Conservation (phyloP, 345 rosid genomes). For the Hibiscus tridactylites region DNA sequence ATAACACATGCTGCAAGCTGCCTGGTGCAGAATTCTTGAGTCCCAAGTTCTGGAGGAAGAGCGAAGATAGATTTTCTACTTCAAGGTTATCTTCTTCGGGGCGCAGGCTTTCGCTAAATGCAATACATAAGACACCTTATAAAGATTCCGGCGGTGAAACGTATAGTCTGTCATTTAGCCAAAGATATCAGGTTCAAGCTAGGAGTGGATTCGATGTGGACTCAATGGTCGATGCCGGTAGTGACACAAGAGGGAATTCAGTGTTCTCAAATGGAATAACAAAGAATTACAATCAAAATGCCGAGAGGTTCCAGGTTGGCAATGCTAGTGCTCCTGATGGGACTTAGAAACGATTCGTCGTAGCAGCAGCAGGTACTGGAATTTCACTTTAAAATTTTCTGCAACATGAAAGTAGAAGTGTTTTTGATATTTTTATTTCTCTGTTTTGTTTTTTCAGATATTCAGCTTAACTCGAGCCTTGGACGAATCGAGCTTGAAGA, state of each 20-base stretch:
- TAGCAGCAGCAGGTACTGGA: slow-evolving; percentile 35
- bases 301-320: slow-evolving; percentile 23
- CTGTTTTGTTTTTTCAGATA: slow-evolving; percentile 13
- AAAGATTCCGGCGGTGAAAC: slow-evolving; percentile 21
- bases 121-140: slow-evolving; percentile 6
- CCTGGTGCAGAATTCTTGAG: slow-evolving; percentile 82
- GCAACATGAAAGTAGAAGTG: background rate
- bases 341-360: slow-evolving; percentile 19
- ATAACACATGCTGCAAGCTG: slow-evolving; percentile 71
- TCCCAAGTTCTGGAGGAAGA: slow-evolving; percentile 80
- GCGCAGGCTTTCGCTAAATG: slow-evolving; percentile 19
- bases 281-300: slow-evolving; percentile 18
- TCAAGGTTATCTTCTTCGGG: slow-evolving; percentile 35
- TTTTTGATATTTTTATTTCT: background rate
- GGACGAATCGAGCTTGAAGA: background rate
- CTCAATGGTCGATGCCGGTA: slow-evolving; percentile 14
- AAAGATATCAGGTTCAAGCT: slow-evolving; percentile 21
- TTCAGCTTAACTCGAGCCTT: slow-evolving; percentile 1
- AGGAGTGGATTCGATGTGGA: slow-evolving; percentile 15
- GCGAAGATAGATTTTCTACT: slow-evolving; percentile 39
- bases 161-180: slow-evolving; percentile 19
- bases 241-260: slow-evolving; percentile 21
- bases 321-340: slow-evolving; percentile 17
- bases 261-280: slow-evolving; percentile 27
- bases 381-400: too few species aligned